Evolutionary conservation across 352 stramenopile species (phyloP), one percentile per base, ranked within the genome.

Genomic region (Phytophthora idaei): DNA sequence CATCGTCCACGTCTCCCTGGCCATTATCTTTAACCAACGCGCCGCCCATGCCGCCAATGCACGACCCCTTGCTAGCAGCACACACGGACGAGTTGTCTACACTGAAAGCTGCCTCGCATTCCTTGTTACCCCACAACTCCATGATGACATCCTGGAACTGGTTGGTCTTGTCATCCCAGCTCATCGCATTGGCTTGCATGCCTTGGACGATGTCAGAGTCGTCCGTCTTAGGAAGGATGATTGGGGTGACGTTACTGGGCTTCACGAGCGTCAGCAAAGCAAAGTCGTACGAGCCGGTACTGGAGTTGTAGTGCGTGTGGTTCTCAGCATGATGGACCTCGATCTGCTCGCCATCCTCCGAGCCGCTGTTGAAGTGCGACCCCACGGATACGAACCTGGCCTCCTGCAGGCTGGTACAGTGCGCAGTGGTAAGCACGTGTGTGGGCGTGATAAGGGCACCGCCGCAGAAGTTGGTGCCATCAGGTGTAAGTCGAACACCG

Each of bases 31-130:
- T 51, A 15, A 74, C 71, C 10, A 89, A 61, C 10, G 80, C 74
- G 11, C 78, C 69, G 9, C 80, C 80, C 21, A 66, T 81, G 69
- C 85, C 78, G 32, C 70, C 77, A 61, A 78, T 64, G 71, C 80
- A 89, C 3, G 55, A 48, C 32, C 59, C 62, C 55, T 53, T 64
- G 21, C 54, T 56, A 53, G 48, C 28, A 41, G 32, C 48, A 55
- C 48, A 55, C 48, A 55, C 48, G 29, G 48, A 55, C n/a, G 48
- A 55, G 31, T 55, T 55, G 48, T 55, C 48, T 6, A 55, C 31
- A 14, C 14, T 55, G 48, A 42, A 42, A 32, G 25, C 15, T 15
- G 29, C 14, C n/a, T 8, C 48, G 5, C 48, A 55, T n/a, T 55
- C 48, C 21, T 29, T 25, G 36, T 17, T 42, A n/a, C 12, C 36